These are phyloP conservation scores for Claviceps paspali DNA, from an alignment of 2,329 filamentous ascomycete genomes.

Conservation along the genomic window DNA sequence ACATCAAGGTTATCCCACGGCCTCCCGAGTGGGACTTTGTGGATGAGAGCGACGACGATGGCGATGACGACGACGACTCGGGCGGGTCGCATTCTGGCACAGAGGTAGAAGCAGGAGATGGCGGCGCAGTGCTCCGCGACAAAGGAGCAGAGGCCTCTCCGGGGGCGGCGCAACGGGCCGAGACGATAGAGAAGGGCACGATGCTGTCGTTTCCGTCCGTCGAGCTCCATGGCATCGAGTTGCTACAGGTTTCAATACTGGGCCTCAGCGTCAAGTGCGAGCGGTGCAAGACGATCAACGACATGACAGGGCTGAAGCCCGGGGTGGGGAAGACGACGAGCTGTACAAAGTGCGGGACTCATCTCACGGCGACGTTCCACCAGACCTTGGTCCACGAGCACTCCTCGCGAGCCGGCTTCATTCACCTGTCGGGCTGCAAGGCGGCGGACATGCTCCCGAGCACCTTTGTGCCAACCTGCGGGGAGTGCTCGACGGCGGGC, in stretches of 20 bases:
- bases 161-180: constrained; percentile 7
- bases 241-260: constrained; percentile 53
- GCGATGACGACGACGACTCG: constrained; percentile 18
- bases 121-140: constrained; percentile 24
- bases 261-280: constrained; percentile 62
- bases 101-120: constrained; percentile 27
- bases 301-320: constrained; percentile 51
- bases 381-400: constrained; percentile 57
- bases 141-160: constrained; percentile 10
- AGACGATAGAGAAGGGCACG: constrained; percentile 49
- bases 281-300: constrained; percentile 59
- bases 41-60: constrained; percentile 20
- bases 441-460: constrained; percentile 65
- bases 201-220: constrained; percentile 64
- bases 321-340: constrained; percentile 32
- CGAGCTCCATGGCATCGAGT: constrained; percentile 62
- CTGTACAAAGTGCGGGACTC: constrained; percentile 44
- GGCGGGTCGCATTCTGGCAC: constrained; percentile 21
- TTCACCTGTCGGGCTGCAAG: constrained; percentile 62
- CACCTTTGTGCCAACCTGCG: constrained; percentile 65
- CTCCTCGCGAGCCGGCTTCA: constrained; percentile 61
- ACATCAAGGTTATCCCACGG: constrained; percentile 56
- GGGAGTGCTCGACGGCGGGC: constrained; percentile 55
- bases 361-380: constrained; percentile 40
- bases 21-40: constrained; percentile 58